Evolutionary conservation across 192 early-diverging fungal genomes (phyloP).

Genomic region (Spinellus fusiger): DNA sequence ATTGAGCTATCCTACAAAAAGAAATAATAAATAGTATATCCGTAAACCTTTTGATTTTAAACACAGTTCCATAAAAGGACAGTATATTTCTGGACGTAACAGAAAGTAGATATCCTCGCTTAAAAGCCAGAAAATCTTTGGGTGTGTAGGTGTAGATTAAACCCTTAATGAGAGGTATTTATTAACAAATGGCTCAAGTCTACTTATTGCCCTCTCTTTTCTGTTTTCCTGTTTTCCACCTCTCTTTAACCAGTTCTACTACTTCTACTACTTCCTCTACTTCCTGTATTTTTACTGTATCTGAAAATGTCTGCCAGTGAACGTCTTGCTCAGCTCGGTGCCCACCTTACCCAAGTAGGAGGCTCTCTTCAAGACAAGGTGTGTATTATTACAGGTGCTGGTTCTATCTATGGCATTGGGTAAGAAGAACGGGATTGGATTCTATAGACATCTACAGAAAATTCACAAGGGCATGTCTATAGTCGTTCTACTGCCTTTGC

Average conservation of each 20-base stretch:
- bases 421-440: not conserved
- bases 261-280: not conserved
- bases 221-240: no score
- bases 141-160: no score
- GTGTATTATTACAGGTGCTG: conserved; percentile 49
- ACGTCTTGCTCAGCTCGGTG: conserved; percentile 22
- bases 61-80: no score
- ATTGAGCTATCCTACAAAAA: no score
- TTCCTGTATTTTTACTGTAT: not conserved
- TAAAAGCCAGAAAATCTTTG: no score
- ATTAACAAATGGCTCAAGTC: no score
- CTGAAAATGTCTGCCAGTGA: conserved; percentile 14
- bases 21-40: no score
- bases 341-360: conserved; percentile 18
- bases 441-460: not conserved
- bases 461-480: not conserved
- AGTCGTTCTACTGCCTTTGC: conserved; percentile 32
- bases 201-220: no score
- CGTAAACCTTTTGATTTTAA: no score
- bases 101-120: no score
- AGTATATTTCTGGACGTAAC: no score
- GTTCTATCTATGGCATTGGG: conserved; percentile 44
- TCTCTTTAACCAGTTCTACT: not conserved
- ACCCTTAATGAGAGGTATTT: no score
- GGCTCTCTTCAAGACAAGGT: conserved; percentile 34